Percentiles rank a stretch among this genome's conserved stretches.
These are phyloP conservation scores for Pseudomonodictys pantanalensis DNA, from an alignment of 495 filamentous ascomycete genomes.

Conservation along the genomic window DNA sequence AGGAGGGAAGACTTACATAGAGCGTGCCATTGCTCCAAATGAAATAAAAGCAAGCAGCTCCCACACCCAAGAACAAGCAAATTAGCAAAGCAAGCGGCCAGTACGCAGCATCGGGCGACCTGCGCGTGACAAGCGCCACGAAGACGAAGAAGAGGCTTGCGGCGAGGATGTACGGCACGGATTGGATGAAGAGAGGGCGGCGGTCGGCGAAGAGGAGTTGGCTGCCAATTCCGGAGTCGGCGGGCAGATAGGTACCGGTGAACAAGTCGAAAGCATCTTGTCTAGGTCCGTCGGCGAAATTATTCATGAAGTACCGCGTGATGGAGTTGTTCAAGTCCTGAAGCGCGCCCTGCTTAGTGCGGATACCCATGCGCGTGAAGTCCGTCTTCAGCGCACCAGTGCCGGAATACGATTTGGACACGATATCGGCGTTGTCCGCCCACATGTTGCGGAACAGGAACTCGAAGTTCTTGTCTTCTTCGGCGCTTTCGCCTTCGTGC, in stretches of 20 bases:
- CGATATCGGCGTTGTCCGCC: conserved; percentile 97
- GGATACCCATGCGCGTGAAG: conserved; percentile 82
- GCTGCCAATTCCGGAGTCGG: conserved; percentile 59
- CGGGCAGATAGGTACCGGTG: conserved; percentile 76
- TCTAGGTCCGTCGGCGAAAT: conserved; percentile 86
- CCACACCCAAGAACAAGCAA: conserved; percentile 68
- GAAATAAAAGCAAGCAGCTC: conserved; percentile 67
- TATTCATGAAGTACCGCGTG: conserved; percentile 82
- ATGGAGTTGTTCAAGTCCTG: conserved; percentile 80
- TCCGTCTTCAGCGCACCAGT: conserved; percentile 97
- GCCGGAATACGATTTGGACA: conserved; percentile 87
- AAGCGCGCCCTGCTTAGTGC: conserved; percentile 76
- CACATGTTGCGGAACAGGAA: conserved; percentile 89
- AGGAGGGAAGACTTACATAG: conserved; percentile 64
- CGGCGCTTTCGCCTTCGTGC: conserved; percentile 62
- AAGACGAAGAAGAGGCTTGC: conserved; percentile 83
- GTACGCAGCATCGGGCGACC: conserved; percentile 62
- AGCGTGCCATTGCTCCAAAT: conserved; percentile 81
- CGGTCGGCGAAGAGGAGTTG: conserved; percentile 76
- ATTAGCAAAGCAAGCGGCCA: conserved; percentile 78
- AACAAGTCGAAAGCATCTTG: conserved; percentile 97
- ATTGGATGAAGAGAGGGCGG: conserved; percentile 81
- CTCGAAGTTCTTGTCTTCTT: conserved; percentile 75
- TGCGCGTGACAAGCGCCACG: conserved; percentile 70
- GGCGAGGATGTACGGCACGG: conserved; percentile 83